Evolutionary conservation across 2,329 filamentous ascomycete species (phyloP), one percentile per base, ranked within the genome.

Genomic region (Ophioceras dolichostomum): DNA sequence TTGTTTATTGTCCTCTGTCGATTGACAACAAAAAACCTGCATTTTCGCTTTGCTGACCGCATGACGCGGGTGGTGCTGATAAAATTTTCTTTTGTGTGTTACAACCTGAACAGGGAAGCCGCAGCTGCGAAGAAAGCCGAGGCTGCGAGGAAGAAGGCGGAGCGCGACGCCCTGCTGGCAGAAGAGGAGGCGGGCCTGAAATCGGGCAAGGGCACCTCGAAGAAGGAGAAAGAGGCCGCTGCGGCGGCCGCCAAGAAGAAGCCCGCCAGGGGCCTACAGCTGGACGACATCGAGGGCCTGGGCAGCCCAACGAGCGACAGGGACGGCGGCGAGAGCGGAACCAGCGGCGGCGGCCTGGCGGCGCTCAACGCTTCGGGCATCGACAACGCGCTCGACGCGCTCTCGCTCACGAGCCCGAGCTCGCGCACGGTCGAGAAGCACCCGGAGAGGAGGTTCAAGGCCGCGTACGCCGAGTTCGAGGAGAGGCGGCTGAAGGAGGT

Each of bases 351-450:
- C 41, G 61, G 64, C 12, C 58, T 76, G 9, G 48, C 67, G 0
- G 60, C 83, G 0, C 70, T 95, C 50, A 88, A 81, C 56, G 88
- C 87, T 4, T 72, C 81, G 0, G 87, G 87, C 51, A 94, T 98
- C 58, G 88, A 96, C 57, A 89, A 95, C 51, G 87, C 87, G 1
- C 74, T 96, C 35, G 88, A 95, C 50, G 87, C 87, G 3, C 73
- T 96, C 20, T 77, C 76, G 3, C 60, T 95, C 37, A 68, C 70
- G 13, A 60, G 59, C 19, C 19, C 18, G 8, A 59, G 65, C 29
- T 57, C 65, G n/a, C 29, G 39, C 32, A 67, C 71, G 36, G 62
- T 68, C 16, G 61, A 72, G 41, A 86, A 91, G 65, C 88, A 96
- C 55, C 88, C 91, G 0, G 87, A 95, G 66, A 69, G 84, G 41